Evolutionary conservation across 1,284 basidiomycete species (phyloP).

Genomic region (Waitea zeae): DNA sequence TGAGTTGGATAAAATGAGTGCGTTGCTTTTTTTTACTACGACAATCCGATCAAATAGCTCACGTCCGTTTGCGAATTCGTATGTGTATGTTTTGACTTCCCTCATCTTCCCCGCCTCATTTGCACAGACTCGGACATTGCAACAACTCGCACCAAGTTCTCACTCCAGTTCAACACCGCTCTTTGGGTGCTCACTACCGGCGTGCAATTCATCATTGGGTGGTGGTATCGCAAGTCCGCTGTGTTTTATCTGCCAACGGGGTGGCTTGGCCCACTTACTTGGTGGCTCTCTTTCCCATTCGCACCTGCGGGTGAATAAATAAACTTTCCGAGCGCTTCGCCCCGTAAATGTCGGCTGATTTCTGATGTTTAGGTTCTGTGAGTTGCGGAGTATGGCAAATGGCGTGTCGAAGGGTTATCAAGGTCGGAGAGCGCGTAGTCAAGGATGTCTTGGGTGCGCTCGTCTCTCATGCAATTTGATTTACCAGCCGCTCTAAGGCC

Average conservation of each 20-base stretch:
- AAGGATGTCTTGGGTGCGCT: slow-evolving; percentile 25
- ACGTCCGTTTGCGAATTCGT: no score
- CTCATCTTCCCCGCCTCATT: slow-evolving; percentile 2
- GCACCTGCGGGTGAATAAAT: slow-evolving; percentile 48
- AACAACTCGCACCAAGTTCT: slow-evolving; percentile 49
- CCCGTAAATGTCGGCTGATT: not conserved
- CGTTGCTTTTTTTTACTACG: slow-evolving; percentile 17
- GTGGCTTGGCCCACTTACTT: slow-evolving; percentile 75
- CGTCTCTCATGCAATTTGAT: no score
- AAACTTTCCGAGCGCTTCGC: no score
- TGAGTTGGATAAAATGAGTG: slow-evolving; percentile 88
- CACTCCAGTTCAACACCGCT: slow-evolving; percentile 52
- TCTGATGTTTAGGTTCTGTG: slow-evolving; percentile 48
- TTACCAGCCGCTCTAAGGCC: no score
- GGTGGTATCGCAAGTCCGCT: slow-evolving; percentile 78
- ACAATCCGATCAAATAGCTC: not conserved
- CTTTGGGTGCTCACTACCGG: slow-evolving; percentile 79
- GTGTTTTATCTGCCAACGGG: slow-evolving; percentile 82
- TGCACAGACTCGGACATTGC: slow-evolving; percentile 51
- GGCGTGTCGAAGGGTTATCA: slow-evolving; percentile 68
- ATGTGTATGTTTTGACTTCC: no score
- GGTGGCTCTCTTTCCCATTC: slow-evolving; percentile 73
- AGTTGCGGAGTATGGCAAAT: slow-evolving; percentile 86
- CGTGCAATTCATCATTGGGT: slow-evolving; percentile 64
- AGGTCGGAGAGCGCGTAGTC: slow-evolving; percentile 48